Evolutionary conservation across 2,329 filamentous ascomycete species (phyloP), one percentile per base, ranked within the genome.

Genomic region (Colletotrichum sp.): DNA sequence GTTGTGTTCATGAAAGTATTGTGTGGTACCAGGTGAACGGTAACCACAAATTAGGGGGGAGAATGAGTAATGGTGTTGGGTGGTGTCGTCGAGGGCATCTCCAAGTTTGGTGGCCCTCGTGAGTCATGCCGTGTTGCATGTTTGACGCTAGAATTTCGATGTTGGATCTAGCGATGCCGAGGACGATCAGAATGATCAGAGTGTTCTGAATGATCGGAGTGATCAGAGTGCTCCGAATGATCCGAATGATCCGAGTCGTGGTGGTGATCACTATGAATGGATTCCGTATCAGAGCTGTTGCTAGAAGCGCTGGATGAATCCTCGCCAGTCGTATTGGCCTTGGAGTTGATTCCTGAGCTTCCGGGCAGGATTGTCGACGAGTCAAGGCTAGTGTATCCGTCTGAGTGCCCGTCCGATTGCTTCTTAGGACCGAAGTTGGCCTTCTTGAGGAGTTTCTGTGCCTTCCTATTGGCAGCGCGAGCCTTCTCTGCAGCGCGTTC

Each of bases 401-500:
- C 87, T 13, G 89, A 87, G 32, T 85, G 82, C 22, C 88, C 84
- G 68, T 88, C 86, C 24, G 83, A 78, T 52, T 82, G 83, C 75
- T 84, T 84, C 77, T 84, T 84, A 34, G 80, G 80, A 44, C 84
- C 81, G 79, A 91, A 88, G 70, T 90, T 89, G 13, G 89, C 89
- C 77, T 88, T 86, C 69, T 87, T 86, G 78, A 91, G 78, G 9
- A 88, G 83, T 80, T 86, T 87, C 77, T 85, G 84, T 16, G 86
- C 86, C 71, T 86, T 86, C 64, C 80, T 80, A 30, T 83, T 87
- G 8, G 86, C 86, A 65, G 84, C 82, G 36, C 85, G 84, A 39
- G 91, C 92, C 81, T 92, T 89, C 72, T 91, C 89, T 5, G 91
- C 91, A 8, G 94, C 94, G 78, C 90, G 90, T 82, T 96, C 94